Conservation (phyloP, 2,329 filamentous ascomycete genomes). For the Paramyrothecium roridum region DNA sequence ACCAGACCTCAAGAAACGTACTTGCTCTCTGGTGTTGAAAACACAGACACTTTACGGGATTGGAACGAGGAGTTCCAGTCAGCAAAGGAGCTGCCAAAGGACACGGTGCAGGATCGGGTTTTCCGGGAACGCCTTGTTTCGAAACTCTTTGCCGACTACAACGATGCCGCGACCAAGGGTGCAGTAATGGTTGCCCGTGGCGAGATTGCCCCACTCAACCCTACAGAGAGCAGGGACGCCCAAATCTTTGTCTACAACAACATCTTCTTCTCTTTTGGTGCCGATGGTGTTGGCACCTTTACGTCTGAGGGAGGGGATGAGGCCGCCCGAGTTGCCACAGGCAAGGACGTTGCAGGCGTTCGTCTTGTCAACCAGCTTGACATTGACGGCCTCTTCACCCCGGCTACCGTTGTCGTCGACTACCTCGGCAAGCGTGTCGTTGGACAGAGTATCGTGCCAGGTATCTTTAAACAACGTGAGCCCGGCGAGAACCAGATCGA, state of each 20-base stretch:
- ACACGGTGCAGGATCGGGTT: constrained; percentile 90
- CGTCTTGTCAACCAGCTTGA: constrained; percentile 96
- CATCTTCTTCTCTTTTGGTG: constrained; percentile 98
- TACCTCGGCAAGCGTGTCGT: constrained; percentile 97
- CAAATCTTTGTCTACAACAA: constrained; percentile 99
- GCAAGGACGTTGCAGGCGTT: constrained; percentile 93
- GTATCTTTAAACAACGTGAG: constrained; percentile 98
- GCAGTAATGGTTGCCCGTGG: constrained; percentile 89
- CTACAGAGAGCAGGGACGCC: constrained; percentile 85
- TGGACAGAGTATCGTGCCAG: constrained; percentile 95
- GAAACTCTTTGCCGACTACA: constrained; percentile 97
- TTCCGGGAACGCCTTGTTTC: constrained; percentile 92
- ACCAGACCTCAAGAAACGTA: constrained; percentile 92
- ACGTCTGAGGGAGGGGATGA: constrained; percentile 95
- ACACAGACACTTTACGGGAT: constrained; percentile 88
- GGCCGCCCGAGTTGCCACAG: constrained; percentile 90
- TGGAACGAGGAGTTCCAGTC: constrained; percentile 99
- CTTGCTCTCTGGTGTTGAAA: constrained; percentile 85
- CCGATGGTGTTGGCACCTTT: constrained; percentile 96
- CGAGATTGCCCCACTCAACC: constrained; percentile 90
- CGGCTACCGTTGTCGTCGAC: constrained; percentile 93
- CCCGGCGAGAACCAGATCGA: constrained; percentile 98
- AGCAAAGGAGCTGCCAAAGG: constrained; percentile 88
- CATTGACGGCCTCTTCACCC: constrained; percentile 89
- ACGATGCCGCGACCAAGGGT: constrained; percentile 88